phyloP scores from a whole-genome alignment of 345 rosid species.

The Physaria fendleri region DNA sequence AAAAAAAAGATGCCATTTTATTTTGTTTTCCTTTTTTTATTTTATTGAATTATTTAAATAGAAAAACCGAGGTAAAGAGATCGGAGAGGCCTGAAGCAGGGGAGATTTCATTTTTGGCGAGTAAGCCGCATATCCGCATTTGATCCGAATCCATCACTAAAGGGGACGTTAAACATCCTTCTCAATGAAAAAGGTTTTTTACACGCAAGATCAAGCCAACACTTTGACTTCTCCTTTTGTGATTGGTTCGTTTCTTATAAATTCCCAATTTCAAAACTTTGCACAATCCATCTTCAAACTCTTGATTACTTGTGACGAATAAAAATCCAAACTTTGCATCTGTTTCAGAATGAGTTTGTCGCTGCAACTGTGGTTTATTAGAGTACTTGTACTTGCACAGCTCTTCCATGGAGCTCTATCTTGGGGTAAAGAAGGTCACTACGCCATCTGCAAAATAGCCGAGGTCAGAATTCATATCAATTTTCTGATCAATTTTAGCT shows the following conservation, averaged over 20 bases:
- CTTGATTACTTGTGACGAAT: not conserved
- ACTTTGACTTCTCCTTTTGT: slow-evolving; percentile 9
- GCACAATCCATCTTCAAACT: not conserved
- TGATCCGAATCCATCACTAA: too few species aligned
- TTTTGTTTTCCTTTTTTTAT: too few species aligned
- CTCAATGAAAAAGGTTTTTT: too few species aligned
- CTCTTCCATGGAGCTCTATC: slow-evolving; percentile 48
- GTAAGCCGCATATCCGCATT: too few species aligned
- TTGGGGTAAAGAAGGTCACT: slow-evolving; percentile 90
- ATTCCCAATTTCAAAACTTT: not conserved
- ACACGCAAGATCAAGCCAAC: not conserved
- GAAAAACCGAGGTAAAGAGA: too few species aligned
- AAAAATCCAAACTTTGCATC: not conserved
- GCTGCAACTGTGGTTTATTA: slow-evolving; percentile 36
- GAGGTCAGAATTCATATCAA: slow-evolving; percentile 38
- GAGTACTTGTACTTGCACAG: slow-evolving; percentile 42
- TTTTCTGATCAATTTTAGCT: slow-evolving; percentile 1
- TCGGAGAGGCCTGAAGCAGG: too few species aligned
- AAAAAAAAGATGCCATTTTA: too few species aligned
- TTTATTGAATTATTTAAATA: too few species aligned
- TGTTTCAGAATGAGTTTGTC: slow-evolving; percentile 25
- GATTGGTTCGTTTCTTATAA: not conserved
- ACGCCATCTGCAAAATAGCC: slow-evolving; percentile 65
- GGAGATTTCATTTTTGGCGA: too few species aligned
- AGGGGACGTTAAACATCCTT: too few species aligned